Base-by-base conservation (phyloP, 768 basidiomycete species). In the Pleurotus citrinopileatus region DNA sequence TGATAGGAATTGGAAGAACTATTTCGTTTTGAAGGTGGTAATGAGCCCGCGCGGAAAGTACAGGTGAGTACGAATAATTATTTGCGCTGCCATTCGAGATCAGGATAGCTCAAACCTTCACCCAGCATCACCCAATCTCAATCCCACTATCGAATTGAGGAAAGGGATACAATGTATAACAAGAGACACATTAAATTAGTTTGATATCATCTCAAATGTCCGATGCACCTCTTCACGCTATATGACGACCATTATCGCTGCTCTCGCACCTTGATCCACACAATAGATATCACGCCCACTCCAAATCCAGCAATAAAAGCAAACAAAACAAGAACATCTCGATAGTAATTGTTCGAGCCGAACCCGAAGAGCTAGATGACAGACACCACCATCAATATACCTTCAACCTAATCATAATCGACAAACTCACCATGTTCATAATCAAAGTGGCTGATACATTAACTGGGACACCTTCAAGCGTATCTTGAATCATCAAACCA, bases 241-340 rank as follows among this genome's bases (percentile, higher is more conserved):
- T n/a, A n/a, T n/a, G n/a, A n/a, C n/a, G n/a, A n/a, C n/a, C n/a
- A 34, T 62, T 54, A 95, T 53, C 91, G 80, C 59, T 82, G 76
- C 70, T 96, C 94, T 53, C 85, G 75, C 40, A 96, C 80, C 59
- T 79, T 81, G 60, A 84, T 74, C 81, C 89, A 91, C 2, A 97
- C 92, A 20, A 87, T 72, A 10, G 73, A 77, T 54, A 94, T 82
- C n/a, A 95, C 82, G 2, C 80, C 68, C 6, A 87, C 42, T 0
- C 80, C 89, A 60, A 93, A 93, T 1, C 86, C 92, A 1, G 82
- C 86, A 53, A 94, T 89, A 65, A 87, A 97, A 0, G 81, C 94
- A 59, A 94, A 93, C 50, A 92, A 64, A 40, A 96, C 86, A 23
- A 97, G 74, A 4, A 97, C 89, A 63, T 96, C 91, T 50, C 94